These are phyloP conservation scores for Phylloporus sp. DNA, from an alignment of 768 basidiomycete genomes.

Conservation along the genomic window DNA sequence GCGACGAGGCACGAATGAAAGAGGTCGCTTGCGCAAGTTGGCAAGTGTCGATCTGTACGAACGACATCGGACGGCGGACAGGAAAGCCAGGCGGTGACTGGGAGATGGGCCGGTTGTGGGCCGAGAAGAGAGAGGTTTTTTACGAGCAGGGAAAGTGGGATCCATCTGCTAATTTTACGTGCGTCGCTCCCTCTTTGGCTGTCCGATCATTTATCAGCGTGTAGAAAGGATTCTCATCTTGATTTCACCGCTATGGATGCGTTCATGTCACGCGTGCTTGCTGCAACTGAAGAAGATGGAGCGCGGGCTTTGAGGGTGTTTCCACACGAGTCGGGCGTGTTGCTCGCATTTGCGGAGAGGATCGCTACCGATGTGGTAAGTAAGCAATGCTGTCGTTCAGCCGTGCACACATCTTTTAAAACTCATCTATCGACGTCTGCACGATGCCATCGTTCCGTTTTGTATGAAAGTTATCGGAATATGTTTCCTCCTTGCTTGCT, in stretches of 20 bases:
- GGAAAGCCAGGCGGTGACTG: conserved; percentile 43
- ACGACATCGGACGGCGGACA: conserved; percentile 27
- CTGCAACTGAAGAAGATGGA: conserved; percentile 68
- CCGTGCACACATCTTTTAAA: not conserved
- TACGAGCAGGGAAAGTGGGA: conserved; percentile 81
- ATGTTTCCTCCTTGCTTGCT: conserved; percentile 70
- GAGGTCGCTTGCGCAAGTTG: conserved; percentile 81
- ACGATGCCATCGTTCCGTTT: not conserved
- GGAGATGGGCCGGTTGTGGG: conserved; percentile 95
- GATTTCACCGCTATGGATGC: conserved; percentile 92
- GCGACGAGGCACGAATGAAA: conserved; percentile 72
- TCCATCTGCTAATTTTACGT: conserved; percentile 79
- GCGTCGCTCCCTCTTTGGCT: conserved; percentile 23
- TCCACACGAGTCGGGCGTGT: conserved; percentile 70
- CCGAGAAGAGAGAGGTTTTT: conserved; percentile 91
- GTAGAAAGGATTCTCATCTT: conserved; percentile 52
- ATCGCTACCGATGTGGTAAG: conserved; percentile 80
- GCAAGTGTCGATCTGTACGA: conserved; percentile 61
- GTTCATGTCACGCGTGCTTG: conserved; percentile 71
- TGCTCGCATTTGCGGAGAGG: conserved; percentile 79
- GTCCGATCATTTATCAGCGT: not conserved
- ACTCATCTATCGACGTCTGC: not conserved
- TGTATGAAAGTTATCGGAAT: conserved; percentile 69
- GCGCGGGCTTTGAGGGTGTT: conserved; percentile 81
- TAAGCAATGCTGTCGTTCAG: conserved; percentile 5